These are phyloP conservation scores for Thielaviopsis punctulata DNA, from an alignment of 2,329 filamentous ascomycete genomes.

Conservation along the genomic window DNA sequence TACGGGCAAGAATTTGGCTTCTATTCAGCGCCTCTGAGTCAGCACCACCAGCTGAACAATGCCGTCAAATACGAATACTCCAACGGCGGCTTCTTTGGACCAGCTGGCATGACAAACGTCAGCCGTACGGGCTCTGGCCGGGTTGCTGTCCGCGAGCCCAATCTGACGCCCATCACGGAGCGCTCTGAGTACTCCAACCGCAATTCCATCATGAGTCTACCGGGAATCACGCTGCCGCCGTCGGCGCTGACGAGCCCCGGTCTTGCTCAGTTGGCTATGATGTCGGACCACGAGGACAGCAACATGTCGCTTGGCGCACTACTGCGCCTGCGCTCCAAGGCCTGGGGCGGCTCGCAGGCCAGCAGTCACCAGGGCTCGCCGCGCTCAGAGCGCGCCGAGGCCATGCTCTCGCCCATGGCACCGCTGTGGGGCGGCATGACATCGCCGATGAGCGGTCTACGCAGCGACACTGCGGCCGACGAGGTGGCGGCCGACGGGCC, in stretches of 20 bases:
- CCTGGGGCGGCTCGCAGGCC: conserved; percentile 67
- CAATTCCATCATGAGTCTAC: conserved; percentile 70
- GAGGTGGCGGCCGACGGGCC: neutral
- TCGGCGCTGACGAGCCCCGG: conserved; percentile 46
- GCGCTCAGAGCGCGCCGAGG: conserved; percentile 31
- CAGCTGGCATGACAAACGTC: conserved; percentile 37
- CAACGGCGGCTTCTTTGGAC: conserved; percentile 80
- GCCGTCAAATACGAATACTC: conserved; percentile 38
- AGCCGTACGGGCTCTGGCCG: conserved; percentile 58
- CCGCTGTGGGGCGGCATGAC: neutral
- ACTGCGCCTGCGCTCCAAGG: conserved; percentile 52
- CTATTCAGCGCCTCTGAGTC: conserved; percentile 47
- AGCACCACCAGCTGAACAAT: conserved; percentile 27
- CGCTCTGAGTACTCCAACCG: conserved; percentile 90
- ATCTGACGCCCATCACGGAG: conserved; percentile 89
- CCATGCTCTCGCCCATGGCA: conserved; percentile 24
- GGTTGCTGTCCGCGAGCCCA: conserved; percentile 65
- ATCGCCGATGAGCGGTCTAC: too few species aligned
- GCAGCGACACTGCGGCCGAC: neutral
- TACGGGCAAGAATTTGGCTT: conserved; percentile 97
- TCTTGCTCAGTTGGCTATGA: conserved; percentile 58
- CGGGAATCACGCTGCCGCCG: conserved; percentile 28
- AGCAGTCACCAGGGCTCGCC: conserved; percentile 41
- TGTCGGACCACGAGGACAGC: conserved; percentile 34
- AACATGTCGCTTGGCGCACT: conserved; percentile 60